A percentile compares a stretch with the other conserved stretches of the same genome.
phyloP scores from a whole-genome alignment of 2,329 filamentous ascomycete genomes.

The Aspergillus proliferans region DNA sequence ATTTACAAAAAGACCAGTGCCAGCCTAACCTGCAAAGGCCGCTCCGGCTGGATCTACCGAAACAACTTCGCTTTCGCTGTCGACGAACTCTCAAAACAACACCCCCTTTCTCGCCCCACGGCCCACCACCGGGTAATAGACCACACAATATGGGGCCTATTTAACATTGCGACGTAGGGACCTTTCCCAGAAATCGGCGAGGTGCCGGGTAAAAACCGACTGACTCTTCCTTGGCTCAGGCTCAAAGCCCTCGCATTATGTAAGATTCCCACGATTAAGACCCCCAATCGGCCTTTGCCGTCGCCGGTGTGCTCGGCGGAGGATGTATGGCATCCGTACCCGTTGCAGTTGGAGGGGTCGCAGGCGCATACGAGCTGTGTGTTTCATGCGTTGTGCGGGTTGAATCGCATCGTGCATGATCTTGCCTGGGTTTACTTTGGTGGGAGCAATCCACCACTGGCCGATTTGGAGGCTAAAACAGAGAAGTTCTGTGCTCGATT shows the following conservation, averaged over 20 bases:
- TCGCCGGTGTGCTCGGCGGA: conserved; percentile 4
- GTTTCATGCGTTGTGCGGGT: conserved; percentile 12
- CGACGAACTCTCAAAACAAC: conserved; percentile 16
- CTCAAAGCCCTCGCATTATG: conserved; percentile 2
- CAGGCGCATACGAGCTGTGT: conserved; percentile 14
- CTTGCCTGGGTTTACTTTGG: conserved; percentile 12
- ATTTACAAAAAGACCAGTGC: conserved; percentile 15
- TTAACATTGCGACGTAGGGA: conserved; percentile 21
- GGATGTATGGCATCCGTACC: conserved; percentile 19
- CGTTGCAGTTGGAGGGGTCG: conserved; percentile 6
- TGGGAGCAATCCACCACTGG: conserved; percentile 2
- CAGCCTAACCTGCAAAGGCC: conserved; percentile 26
- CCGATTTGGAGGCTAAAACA: conserved; percentile 8
- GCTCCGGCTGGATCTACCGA: conserved; percentile 23
- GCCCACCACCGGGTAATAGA: conserved; percentile 12
- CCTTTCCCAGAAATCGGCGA: not conserved
- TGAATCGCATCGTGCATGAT: conserved; percentile 17
- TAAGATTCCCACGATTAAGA: conserved; percentile 12
- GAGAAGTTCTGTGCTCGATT: conserved; percentile 14
- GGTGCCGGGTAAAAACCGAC: not conserved
- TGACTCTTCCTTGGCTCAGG: not conserved
- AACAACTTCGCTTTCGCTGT: conserved; percentile 20
- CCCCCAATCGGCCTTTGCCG: conserved; percentile 9
- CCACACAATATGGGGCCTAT: conserved; percentile 19
- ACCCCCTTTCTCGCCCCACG: conserved; percentile 4